Evolutionary conservation across 2,329 filamentous ascomycete species (phyloP).

Genomic region (Colletotrichum higginsianum): DNA sequence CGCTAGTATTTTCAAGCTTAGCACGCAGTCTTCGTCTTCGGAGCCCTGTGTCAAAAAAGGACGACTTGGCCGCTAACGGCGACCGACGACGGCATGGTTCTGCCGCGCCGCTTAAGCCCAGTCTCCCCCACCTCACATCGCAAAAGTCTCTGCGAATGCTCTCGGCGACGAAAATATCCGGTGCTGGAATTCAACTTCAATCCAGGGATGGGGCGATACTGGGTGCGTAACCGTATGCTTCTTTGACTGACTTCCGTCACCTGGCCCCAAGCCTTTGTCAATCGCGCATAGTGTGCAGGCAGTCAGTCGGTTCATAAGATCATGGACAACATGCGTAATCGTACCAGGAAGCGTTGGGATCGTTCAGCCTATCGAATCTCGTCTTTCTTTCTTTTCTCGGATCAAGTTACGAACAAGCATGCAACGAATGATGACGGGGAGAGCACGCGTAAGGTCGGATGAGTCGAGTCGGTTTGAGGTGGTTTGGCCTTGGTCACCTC

Average conservation of each 20-base stretch:
- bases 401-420: constrained; percentile 15
- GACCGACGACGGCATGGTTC: constrained; percentile 25
- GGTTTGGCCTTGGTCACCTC: constrained; percentile 29
- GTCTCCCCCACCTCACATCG: neutral
- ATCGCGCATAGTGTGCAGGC: constrained; percentile 8
- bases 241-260: neutral
- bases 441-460: constrained; percentile 21
- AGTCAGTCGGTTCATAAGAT: neutral
- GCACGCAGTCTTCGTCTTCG: neutral
- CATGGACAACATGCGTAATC: constrained; percentile 16
- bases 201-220: constrained; percentile 5
- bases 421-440: constrained; percentile 23
- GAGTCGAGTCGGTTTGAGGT: constrained; percentile 31
- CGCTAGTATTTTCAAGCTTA: neutral
- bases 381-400: constrained; percentile 3
- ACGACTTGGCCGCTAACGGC: neutral
- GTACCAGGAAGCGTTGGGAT: neutral
- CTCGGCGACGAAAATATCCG: constrained; percentile 20
- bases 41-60: constrained; percentile 1
- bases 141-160: neutral
- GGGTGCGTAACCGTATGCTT: constrained; percentile 2
- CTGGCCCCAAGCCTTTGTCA: constrained; percentile 14
- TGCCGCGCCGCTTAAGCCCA: constrained; percentile 8
- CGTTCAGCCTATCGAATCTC: constrained; percentile 21
- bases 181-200: constrained; percentile 1